These are phyloP conservation scores for Arctium minus DNA, from an alignment of 129 eudicot genomes.

Conservation along the genomic window DNA sequence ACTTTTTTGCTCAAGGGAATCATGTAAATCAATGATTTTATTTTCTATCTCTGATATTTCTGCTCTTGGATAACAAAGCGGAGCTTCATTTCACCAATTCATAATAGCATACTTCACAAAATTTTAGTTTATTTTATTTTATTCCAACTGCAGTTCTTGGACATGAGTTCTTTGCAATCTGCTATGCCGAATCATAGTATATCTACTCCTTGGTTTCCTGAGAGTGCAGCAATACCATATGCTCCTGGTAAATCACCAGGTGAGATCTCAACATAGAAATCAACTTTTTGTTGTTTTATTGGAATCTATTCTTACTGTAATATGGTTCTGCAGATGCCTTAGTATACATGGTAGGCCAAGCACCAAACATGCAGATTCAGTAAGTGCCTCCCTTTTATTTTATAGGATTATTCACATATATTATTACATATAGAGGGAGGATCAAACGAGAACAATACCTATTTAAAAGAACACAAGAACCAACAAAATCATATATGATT, in stretches of 20 bases:
- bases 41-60: background rate
- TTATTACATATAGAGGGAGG: background rate
- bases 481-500: too few relatives aligned
- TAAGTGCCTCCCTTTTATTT: slow-evolving; percentile 37
- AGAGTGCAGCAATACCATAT: slow-evolving; percentile 42
- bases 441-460: too few relatives aligned
- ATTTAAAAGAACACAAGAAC: too few relatives aligned
- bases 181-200: slow-evolving; percentile 53
- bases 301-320: slow-evolving; percentile 9
- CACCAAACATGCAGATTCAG: slow-evolving; percentile 59
- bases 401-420: background rate
- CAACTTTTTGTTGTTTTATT: background rate
- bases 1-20: background rate
- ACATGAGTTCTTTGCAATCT: slow-evolving; percentile 75
- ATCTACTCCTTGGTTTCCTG: slow-evolving; percentile 65
- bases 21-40: background rate
- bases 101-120: background rate
- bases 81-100: background rate
- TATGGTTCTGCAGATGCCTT: slow-evolving; percentile 54
- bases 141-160: slow-evolving; percentile 59
- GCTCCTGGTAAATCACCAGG: slow-evolving; percentile 49
- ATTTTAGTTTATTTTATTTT: background rate
- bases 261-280: slow-evolving; percentile 11
- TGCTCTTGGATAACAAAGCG: background rate
- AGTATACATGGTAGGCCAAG: slow-evolving; percentile 46